Base-by-base conservation (phyloP, 2,329 filamentous ascomycete species). In the Hypoxylon sp. region DNA sequence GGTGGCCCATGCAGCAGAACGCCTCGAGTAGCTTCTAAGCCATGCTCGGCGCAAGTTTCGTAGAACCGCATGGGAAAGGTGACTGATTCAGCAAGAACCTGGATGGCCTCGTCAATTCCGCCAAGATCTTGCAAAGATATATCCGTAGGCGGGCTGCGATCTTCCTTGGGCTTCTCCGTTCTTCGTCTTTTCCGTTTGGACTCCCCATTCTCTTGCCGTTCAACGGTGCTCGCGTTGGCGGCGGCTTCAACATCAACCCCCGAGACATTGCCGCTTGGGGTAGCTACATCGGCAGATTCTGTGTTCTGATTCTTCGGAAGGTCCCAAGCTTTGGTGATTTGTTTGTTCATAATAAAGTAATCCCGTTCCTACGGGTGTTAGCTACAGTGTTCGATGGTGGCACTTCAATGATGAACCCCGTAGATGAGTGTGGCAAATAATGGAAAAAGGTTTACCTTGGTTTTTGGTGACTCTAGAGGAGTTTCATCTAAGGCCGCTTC, bases 1-100 rank as follows among this genome's bases (percentile, higher is more conserved):
- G 93, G 93, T 0, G 93, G 93, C 0, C 93, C 93, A 79, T 97
- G 91, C 4, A 97, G 84, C 23, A 97, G 81, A 14, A 97, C 90
- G 66, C 92, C 92, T 50, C 91, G 88, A 36, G 91, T 89, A 43
- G 91, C 89, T 36, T 91, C 89, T 48, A 93, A 86, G 25, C 90
- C 89, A 34, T 89, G 87, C 17, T 85, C 82, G 36, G 86, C 81
- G 73, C 92, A 95, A 51, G 88, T 85, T 69, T 90, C 85, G 0
- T 91, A 90, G 30, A 85, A 85, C 17, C 89, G 85, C 77, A 97
- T 87, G 1, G 93, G 93, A 69, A 93, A 84, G 43, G 92, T 90
- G 10, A 96, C 85, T 25, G 92, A 85, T 70, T 93, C 87, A 66
- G 90, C 89, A 59, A 95, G 82, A 72, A 92, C 85, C 50, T 87